phyloP scores from a whole-genome alignment of 1,284 basidiomycete species.

The Abortiporus biennis region DNA sequence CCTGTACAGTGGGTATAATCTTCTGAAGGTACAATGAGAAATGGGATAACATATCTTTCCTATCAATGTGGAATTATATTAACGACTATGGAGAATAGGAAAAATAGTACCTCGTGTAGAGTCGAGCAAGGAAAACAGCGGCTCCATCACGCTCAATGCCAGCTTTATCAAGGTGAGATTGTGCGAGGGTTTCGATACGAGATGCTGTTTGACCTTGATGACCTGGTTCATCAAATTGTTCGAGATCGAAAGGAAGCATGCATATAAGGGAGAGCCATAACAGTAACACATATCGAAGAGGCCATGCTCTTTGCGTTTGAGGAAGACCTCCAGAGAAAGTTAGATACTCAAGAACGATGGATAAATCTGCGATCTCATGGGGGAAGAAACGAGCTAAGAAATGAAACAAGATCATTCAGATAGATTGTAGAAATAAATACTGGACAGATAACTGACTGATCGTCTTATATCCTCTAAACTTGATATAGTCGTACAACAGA shows the following conservation, averaged over 20 bases:
- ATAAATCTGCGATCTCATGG: constrained; percentile 80
- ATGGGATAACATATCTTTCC: constrained; percentile 54
- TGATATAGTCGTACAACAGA: constrained; percentile 82
- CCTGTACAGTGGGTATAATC: constrained; percentile 31
- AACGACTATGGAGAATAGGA: not conserved
- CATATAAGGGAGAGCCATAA: constrained; percentile 93
- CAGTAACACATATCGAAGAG: constrained; percentile 78
- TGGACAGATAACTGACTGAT: constrained; percentile 62
- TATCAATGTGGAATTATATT: constrained; percentile 24
- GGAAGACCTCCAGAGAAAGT: constrained; percentile 41
- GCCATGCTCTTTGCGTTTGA: constrained; percentile 55
- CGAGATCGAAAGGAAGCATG: constrained; percentile 90
- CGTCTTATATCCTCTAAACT: constrained; percentile 88
- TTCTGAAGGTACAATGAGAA: constrained; percentile 48
- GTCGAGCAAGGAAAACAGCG: constrained; percentile 61
- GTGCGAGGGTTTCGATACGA: constrained; percentile 55
- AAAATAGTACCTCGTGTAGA: constrained; percentile 71
- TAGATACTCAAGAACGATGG: constrained; percentile 68
- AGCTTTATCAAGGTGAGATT: constrained; percentile 55
- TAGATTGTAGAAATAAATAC: constrained; percentile 1
- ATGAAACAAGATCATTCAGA: constrained; percentile 13
- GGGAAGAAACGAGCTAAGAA: constrained; percentile 85
- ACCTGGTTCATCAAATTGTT: constrained; percentile 69
- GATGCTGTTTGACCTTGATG: constrained; percentile 42
- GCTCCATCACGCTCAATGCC: constrained; percentile 84